These are phyloP conservation scores for Hordeum marinum DNA, from an alignment of 176 grass and related monocot species.

Conservation along the genomic window DNA sequence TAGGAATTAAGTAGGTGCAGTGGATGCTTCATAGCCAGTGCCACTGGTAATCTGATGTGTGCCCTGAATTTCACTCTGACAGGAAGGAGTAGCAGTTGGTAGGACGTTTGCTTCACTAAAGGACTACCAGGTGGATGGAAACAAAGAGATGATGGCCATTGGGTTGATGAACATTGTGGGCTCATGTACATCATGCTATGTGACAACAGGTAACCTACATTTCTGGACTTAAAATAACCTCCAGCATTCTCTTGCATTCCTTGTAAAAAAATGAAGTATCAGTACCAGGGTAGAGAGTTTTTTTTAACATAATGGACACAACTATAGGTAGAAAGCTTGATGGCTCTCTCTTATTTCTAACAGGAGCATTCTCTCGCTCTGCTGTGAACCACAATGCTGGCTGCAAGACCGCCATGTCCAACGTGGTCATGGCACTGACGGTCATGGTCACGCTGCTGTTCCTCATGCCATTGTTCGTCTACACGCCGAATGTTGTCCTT, in stretches of 20 bases:
- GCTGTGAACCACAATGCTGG: conserved; percentile 96
- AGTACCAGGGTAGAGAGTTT: not conserved
- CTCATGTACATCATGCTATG: conserved; percentile 97
- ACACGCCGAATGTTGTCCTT: conserved; percentile 90
- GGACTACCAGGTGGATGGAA: conserved; percentile 90
- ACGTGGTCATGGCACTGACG: conserved; percentile 84
- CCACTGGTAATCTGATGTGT: not conserved
- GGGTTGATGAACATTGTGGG: conserved; percentile 97
- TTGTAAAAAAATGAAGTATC: not conserved
- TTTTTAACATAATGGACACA: not conserved
- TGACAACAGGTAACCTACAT: conserved; percentile 60
- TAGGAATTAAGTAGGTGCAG: not conserved
- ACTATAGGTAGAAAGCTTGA: not conserved
- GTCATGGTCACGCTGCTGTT: conserved; percentile 88
- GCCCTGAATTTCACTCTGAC: conserved; percentile 1
- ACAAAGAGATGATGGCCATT: conserved; percentile 99
- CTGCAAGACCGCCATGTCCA: conserved; percentile 92
- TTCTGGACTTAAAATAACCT: not conserved
- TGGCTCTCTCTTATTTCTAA: not conserved
- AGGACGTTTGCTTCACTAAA: conserved; percentile 91
- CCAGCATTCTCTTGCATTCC: not conserved
- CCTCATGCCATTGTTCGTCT: conserved; percentile 86
- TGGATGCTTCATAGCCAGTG: not conserved
- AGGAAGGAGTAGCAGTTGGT: conserved; percentile 94
- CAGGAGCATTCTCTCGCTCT: conserved; percentile 90